Evolutionary conservation across 345 rosid genomes (phyloP), one percentile per base, ranked within the genome.

Genomic region (Eucalyptus sideroxylon): DNA sequence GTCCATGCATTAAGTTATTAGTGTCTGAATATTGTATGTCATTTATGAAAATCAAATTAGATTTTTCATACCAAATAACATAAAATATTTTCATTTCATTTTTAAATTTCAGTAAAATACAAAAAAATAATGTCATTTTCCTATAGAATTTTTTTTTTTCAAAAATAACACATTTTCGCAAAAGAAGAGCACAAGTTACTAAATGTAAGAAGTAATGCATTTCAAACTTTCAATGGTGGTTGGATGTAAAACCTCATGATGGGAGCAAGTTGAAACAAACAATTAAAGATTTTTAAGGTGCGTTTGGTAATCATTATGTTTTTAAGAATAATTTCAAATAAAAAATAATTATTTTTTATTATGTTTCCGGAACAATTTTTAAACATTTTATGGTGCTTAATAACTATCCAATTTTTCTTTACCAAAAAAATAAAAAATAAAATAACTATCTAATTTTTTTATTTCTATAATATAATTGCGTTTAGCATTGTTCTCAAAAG

Each of bases 321-420:
- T 0, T 24, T 4, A 23, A 24, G 3, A 56, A 24, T 0, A 56
- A 56, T 56, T 56, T 24, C 0, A 4, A 1, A 56, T 56, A 0
- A 56, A 0, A 5, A 56, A 24, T 23, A 4, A 9, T 56, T 23
- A 0, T 2, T 4, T 56, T 56, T 56, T 24, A 23, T 23, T 56
- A 0, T 2, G 1, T 23, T 2, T 0, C 0, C 0, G 1, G 0
- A 56, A 56, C 0, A 24, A 56, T 4, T 56, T 56, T 10, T 2
- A 24, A 56, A 2, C 0, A 56, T 56, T 24, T 56, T 23, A 56
- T 4, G 62, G 13, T 2, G 6, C 10, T 56, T 56, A 1, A 0
- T 56, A 56, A 24, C 1, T 24, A 1, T 24, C 4, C 6, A 56
- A 40, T 1, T 40, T 40, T 40, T 40, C 40, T 40, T 40, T 40